Evolutionary conservation across 2,329 filamentous ascomycete species (phyloP).

Genomic region (Calonectria naviculata): DNA sequence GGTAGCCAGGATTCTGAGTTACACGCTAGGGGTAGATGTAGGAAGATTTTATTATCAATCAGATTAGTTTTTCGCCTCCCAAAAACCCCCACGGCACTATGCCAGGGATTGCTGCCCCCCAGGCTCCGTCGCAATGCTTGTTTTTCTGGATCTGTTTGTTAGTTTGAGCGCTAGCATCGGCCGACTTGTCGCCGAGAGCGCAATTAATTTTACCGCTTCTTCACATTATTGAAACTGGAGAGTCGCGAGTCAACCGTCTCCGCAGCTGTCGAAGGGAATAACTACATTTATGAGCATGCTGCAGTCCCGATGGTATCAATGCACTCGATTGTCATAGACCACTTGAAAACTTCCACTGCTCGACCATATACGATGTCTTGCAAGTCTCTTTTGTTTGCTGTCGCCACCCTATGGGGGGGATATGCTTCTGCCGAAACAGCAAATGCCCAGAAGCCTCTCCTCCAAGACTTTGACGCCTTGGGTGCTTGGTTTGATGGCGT

Average conservation of each 20-base stretch:
- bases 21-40: neutral
- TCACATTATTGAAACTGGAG: neutral
- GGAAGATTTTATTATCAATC: neutral
- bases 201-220: neutral
- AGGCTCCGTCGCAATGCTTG: neutral
- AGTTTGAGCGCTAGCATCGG: neutral
- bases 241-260: neutral
- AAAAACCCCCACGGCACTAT: neutral
- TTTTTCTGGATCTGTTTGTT: neutral
- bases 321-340: neutral
- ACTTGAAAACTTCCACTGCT: neutral
- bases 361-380: neutral
- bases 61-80: neutral
- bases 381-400: neutral
- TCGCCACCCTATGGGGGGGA: neutral
- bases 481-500: conserved; percentile 25
- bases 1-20: neutral
- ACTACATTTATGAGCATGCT: neutral
- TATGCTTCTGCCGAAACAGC: neutral
- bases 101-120: neutral
- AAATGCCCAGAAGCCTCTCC: neutral
- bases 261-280: neutral
- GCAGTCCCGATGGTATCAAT: neutral
- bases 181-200: neutral
- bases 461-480: conserved; percentile 16